phyloP scores from a whole-genome alignment of 345 rosid genomes.

The Pseudoturritis turrita region DNA sequence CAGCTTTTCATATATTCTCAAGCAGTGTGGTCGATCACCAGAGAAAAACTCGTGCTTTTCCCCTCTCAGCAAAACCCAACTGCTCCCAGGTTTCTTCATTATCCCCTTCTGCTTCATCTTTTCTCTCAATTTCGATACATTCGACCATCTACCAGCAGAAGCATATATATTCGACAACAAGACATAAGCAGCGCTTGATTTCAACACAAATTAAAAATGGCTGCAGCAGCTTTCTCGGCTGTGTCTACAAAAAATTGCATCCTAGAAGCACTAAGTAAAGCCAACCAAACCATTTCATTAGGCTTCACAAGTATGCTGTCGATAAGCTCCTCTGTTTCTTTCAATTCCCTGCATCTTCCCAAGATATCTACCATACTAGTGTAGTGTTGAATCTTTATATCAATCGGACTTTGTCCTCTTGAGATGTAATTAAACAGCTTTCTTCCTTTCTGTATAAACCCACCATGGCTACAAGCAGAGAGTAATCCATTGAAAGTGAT shows the following conservation, averaged over 20 bases:
- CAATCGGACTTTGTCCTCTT: conserved; percentile 20
- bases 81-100: conserved; percentile 51
- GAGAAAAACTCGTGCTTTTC: conserved; percentile 51
- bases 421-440: conserved; percentile 47
- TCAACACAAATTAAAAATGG: conserved; percentile 46
- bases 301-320: conserved; percentile 47
- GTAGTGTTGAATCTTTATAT: conserved; percentile 51
- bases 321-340: conserved; percentile 60
- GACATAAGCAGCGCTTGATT: conserved; percentile 55
- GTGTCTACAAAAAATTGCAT: conserved; percentile 46
- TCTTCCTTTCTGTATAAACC: conserved; percentile 58
- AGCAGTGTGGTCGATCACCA: conserved; percentile 45
- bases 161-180: conserved; percentile 63
- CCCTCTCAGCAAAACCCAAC: conserved; percentile 59
- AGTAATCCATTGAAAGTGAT: conserved; percentile 80
- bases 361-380: conserved; percentile 70
- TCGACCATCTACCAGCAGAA: conserved; percentile 56
- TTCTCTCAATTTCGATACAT: conserved; percentile 50
- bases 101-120: conserved; percentile 54
- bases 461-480: conserved; percentile 71
- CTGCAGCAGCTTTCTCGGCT: conserved; percentile 59
- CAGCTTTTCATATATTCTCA: conserved; percentile 42
- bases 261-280: conserved; percentile 70
- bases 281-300: conserved; percentile 55
- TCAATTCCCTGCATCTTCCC: conserved; percentile 57